Conservation (phyloP, 441 rosid genomes). For the Corymbia citriodora region DNA sequence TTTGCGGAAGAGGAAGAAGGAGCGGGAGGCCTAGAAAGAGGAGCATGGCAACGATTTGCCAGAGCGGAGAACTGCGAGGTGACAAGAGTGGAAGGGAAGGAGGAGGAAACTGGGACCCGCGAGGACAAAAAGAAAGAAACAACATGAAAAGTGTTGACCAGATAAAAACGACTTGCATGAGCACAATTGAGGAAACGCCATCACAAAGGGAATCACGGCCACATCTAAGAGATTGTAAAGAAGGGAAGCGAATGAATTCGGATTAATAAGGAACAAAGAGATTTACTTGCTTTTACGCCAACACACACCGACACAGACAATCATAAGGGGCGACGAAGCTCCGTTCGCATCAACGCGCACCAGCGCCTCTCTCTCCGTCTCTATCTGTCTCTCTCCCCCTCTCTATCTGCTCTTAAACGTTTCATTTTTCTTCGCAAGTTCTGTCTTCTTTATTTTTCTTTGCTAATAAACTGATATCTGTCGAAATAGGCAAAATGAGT, state of each 20-base stretch:
- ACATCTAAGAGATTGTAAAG: background rate
- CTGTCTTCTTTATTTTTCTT: background rate
- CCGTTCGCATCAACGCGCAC: background rate
- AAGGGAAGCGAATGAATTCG: background rate
- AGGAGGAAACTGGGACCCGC: too few species aligned
- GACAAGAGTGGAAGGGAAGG: too few species aligned
- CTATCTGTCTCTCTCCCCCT: background rate
- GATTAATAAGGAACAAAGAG: background rate
- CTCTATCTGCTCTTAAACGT: background rate
- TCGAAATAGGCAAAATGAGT: conserved; percentile 15
- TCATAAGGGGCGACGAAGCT: background rate
- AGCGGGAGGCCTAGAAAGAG: too few species aligned
- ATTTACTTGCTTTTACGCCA: background rate
- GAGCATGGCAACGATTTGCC: too few species aligned
- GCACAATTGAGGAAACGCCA: background rate
- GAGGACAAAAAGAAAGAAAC: too few species aligned
- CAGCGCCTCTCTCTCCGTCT: background rate
- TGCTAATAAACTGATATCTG: background rate
- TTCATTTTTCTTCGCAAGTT: background rate
- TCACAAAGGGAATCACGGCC: background rate
- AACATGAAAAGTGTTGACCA: too few species aligned
- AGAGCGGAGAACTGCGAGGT: too few species aligned
- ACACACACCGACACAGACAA: background rate
- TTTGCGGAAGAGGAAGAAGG: too few species aligned
- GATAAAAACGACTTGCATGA: background rate